Evolutionary conservation across 768 basidiomycete species (phyloP), one percentile per base, ranked within the genome.

Genomic region (Tylopilus vinaceipallidus): DNA sequence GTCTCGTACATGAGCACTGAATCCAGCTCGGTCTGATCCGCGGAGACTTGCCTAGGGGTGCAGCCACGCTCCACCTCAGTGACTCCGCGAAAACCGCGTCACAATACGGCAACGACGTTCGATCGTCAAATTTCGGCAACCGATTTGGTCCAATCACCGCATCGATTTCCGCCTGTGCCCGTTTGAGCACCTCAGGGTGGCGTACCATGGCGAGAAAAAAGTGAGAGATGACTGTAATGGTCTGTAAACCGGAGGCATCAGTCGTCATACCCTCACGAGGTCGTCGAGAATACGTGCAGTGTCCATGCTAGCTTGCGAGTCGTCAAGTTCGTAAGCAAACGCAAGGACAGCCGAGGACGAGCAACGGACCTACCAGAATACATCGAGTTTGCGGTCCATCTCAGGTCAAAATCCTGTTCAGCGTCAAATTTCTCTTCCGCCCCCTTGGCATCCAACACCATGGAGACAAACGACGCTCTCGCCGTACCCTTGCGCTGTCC

Each of bases 301-400:
- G 57, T 88, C 86, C 32, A 78, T 72, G 56, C 83, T 83, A 14
- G 78, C 81, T 50, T 36, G 14, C 8, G 12, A 29, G 16, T 16
- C 27, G 36, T 43, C 30, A 44, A 27, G 12, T 24, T n/a, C n/a
- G n/a, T n/a, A n/a, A n/a, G n/a, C n/a, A n/a, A 47, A 9, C 6
- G 13, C 20, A 20, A 30, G 12, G 11, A 3, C 0, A 7, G 13
- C 13, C n/a, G 13, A 24, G 16, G 13, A 49, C 33, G 14, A 17
- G 36, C 11, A 46, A 3, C 50, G 32, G 34, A 60, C 70, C 56
- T 62, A 65, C 71, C 71, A 6, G 75, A 71, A 61, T 86, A 89
- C 84, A 90, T 88, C 26, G 86, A 88, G 63, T 89, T 88, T n/a
- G 88, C 88, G 1, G 84, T 81, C 85, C 86, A 87, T 50, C 85